Conservation (phyloP, 1,139 yeast species). For the Trichomonascaceae sp. region DNA sequence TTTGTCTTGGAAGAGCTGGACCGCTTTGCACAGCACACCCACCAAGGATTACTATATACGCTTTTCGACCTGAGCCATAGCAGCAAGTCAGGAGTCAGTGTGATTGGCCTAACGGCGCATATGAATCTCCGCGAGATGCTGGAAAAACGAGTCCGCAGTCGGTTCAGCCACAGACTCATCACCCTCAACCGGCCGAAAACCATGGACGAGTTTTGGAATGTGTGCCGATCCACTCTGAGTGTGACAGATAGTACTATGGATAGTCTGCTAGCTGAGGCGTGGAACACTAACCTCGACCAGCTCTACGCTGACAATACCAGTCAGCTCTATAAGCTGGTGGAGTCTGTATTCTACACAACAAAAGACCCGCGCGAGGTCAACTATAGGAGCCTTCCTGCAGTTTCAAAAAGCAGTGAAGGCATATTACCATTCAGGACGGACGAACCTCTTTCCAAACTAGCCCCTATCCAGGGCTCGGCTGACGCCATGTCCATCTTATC, state of each 20-base stretch:
- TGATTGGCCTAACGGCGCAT: conserved; percentile 68
- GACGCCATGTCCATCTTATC: conserved; percentile 23
- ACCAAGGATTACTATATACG: conserved; percentile 78
- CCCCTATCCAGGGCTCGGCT: conserved; percentile 19
- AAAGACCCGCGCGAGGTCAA: conserved; percentile 47
- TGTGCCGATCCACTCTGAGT: conserved; percentile 20
- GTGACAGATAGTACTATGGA: conserved; percentile 12
- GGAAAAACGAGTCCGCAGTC: conserved; percentile 81
- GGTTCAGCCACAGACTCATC: conserved; percentile 74
- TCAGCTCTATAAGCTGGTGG: conserved; percentile 26
- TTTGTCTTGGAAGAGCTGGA: conserved; percentile 82
- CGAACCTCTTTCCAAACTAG: conserved; percentile 18
- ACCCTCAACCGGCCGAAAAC: conserved; percentile 39
- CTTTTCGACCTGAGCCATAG: conserved; percentile 75
- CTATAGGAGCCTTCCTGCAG: conserved; percentile 36
- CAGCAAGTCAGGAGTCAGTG: conserved; percentile 58
- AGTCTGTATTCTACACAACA: conserved; percentile 42
- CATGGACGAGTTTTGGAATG: conserved; percentile 24
- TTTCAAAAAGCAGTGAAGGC: conserved; percentile 26
- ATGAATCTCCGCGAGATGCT: conserved; percentile 65
- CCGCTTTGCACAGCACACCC: conserved; percentile 43
- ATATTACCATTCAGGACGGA: conserved; percentile 28
- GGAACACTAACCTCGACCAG: not conserved
- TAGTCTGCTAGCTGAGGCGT: conserved; percentile 1
- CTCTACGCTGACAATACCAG: not conserved